phyloP scores from a whole-genome alignment of 2,329 filamentous ascomycete genomes.

The Fusarium siculi region DNA sequence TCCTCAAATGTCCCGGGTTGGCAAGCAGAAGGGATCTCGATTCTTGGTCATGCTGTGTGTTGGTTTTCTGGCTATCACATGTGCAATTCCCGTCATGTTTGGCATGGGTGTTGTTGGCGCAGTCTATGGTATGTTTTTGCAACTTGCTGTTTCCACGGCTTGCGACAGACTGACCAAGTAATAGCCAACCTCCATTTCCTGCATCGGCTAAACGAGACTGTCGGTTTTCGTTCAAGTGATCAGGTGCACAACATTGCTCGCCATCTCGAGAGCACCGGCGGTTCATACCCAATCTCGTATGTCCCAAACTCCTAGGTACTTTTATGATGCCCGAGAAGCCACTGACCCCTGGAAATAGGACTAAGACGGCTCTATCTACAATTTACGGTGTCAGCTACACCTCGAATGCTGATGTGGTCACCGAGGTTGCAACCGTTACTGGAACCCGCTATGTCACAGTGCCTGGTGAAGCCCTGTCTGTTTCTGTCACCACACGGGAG shows the following conservation, averaged over 20 bases:
- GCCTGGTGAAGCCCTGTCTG: conserved; percentile 34
- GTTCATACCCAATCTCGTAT: conserved; percentile 51
- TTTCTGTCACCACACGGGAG: conserved; percentile 43
- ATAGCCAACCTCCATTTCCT: neutral
- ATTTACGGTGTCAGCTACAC: conserved; percentile 46
- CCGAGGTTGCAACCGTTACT: conserved; percentile 41
- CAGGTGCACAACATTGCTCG: conserved; percentile 9
- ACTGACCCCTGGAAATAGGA: conserved; percentile 41
- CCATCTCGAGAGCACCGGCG: conserved; percentile 24
- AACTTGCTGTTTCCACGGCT: neutral
- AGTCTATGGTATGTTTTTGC: conserved; percentile 38
- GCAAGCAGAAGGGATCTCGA: conserved; percentile 19
- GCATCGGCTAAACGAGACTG: neutral
- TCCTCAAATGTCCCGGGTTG: conserved; percentile 8
- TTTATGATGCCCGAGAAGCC: neutral
- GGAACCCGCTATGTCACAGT: conserved; percentile 46
- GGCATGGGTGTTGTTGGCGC: conserved; percentile 45
- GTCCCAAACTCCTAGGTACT: conserved; percentile 11
- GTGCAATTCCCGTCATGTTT: conserved; percentile 42
- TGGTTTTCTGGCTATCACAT: conserved; percentile 10
- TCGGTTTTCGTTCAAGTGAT: neutral
- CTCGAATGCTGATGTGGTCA: conserved; percentile 29
- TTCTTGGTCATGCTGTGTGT: conserved; percentile 25
- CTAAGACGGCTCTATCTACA: conserved; percentile 48
- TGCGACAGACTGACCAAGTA: conserved; percentile 9